Evolutionary conservation across 2,329 filamentous ascomycete species (phyloP), one percentile per base, ranked within the genome.

Genomic region (Emergomyces orientalis): DNA sequence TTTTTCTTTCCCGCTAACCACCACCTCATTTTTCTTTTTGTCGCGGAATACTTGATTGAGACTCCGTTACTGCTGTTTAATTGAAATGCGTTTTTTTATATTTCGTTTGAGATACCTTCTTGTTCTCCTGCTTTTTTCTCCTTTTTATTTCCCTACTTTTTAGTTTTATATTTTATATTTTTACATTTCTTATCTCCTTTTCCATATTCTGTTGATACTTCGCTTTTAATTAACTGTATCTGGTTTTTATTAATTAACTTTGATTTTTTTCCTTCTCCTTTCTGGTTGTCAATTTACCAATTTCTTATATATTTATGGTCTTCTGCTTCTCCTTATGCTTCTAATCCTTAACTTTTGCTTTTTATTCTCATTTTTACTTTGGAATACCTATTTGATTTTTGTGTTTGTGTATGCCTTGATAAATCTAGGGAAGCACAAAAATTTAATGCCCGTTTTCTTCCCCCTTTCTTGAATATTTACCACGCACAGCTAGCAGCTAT

Each of bases 41-140:
- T 34, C 27, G n/a, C 39, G 22, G 56, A 30, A 2, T 59, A 59
- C 27, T 17, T 22, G 22, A 45, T 25, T 1, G 9, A 39, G 14
- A 39, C 19, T 34, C 30, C n/a, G 52, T 39, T 25, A 6, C 32
- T 56, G 6, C 37, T 45, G 11, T 13, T 59, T 13, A 11, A 43
- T 47, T 39, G n/a, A 14, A 19, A 37, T 17, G n/a, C 5, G 34
- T 25, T 45, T 25, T 52, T 60, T 41, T 22, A 22, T 47, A 14
- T 39, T 37, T 61, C 32, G 59, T 54, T 60, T 61, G 34, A 61
- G 59, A 61, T 61, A 61, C 49, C 59, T 61, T 52, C 39, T 55
- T 55, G 59, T 61, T 54, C 8, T 61, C 54, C 3, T 6, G 37
- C 19, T 37, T 22, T 13, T 17, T 58, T 14, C n/a, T 45, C 5